These are phyloP conservation scores for Smallanthus sonchifolius DNA, from an alignment of 129 eudicot species.

Conservation along the genomic window DNA sequence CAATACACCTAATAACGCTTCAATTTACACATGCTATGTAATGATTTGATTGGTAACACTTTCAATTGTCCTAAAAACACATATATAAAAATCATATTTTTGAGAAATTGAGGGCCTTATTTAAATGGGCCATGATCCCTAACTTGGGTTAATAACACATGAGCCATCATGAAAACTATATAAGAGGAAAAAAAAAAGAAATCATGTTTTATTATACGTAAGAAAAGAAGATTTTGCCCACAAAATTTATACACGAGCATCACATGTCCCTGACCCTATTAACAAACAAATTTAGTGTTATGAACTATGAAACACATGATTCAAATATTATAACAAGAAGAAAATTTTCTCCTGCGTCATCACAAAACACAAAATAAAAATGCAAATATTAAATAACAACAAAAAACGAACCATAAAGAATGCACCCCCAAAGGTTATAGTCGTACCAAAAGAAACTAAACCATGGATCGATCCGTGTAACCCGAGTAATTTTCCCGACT, in stretches of 20 bases:
- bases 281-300: slow-evolving; percentile 14
- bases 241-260: slow-evolving; percentile 22
- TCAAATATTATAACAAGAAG: slow-evolving; percentile 20
- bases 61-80: no score
- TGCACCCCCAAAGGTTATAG: slow-evolving; percentile 30
- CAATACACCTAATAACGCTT: no score
- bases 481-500: slow-evolving; percentile 47
- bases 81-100: no score
- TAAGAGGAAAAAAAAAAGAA: not conserved
- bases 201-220: not conserved
- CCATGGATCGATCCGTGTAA: slow-evolving; percentile 39
- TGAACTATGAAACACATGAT: slow-evolving; percentile 24
- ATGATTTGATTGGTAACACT: no score
- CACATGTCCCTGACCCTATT: slow-evolving; percentile 16
- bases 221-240: slow-evolving; percentile 7
- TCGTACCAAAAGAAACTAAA: slow-evolving; percentile 43
- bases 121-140: no score
- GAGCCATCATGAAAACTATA: not conserved
- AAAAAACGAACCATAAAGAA: slow-evolving; percentile 14
- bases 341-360: slow-evolving; percentile 19
- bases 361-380: slow-evolving; percentile 1
- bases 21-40: no score
- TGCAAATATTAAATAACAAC: not conserved
- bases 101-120: no score
- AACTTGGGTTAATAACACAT: no score